A percentile compares a stretch with the other conserved stretches of the same genome.
phyloP scores from a whole-genome alignment of 2,329 filamentous ascomycete genomes.

The Pestalotiopsis sp. region DNA sequence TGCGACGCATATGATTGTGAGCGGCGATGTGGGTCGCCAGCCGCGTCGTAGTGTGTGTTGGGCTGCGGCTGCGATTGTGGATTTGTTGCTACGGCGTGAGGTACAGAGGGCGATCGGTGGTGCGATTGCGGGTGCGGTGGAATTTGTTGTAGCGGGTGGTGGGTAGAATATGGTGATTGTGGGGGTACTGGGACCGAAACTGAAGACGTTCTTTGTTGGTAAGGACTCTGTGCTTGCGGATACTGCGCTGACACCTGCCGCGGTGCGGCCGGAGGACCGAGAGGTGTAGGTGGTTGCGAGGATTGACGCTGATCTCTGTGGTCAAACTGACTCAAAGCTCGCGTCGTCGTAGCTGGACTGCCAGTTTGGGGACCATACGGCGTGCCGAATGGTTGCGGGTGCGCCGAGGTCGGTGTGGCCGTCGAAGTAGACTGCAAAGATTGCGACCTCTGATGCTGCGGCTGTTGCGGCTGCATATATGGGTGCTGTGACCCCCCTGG shows the following conservation, averaged over 20 bases:
- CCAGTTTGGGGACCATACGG: conserved; percentile 47
- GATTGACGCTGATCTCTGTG: conserved; percentile 43
- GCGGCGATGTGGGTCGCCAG: conserved; percentile 46
- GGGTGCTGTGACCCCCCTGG: conserved; percentile 37
- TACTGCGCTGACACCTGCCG: conserved; percentile 42
- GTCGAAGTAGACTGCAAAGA: conserved; percentile 62
- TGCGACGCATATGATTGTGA: conserved; percentile 52
- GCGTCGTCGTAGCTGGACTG: conserved; percentile 53
- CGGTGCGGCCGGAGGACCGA: conserved; percentile 48
- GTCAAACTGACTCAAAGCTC: conserved; percentile 36
- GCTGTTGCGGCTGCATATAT: conserved; percentile 37
- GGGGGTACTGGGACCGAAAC: conserved; percentile 30
- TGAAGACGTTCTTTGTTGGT: conserved; percentile 52
- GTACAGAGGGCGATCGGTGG: conserved; percentile 31
- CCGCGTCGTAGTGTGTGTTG: conserved; percentile 44
- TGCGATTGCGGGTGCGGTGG: conserved; percentile 23
- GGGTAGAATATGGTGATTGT: conserved; percentile 30
- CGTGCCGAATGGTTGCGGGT: conserved; percentile 51
- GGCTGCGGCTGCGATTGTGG: conserved; percentile 39
- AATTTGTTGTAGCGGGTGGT: conserved; percentile 24
- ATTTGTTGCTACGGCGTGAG: conserved; percentile 34
- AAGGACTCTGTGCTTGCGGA: conserved; percentile 60
- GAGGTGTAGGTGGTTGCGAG: conserved; percentile 58
- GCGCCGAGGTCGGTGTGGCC: conserved; percentile 65
- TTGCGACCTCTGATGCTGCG: conserved; percentile 51